Evolutionary conservation across 2,329 filamentous ascomycete genomes (phyloP), one percentile per base, ranked within the genome.

Genomic region (Ophiocordyceps unilateralis): DNA sequence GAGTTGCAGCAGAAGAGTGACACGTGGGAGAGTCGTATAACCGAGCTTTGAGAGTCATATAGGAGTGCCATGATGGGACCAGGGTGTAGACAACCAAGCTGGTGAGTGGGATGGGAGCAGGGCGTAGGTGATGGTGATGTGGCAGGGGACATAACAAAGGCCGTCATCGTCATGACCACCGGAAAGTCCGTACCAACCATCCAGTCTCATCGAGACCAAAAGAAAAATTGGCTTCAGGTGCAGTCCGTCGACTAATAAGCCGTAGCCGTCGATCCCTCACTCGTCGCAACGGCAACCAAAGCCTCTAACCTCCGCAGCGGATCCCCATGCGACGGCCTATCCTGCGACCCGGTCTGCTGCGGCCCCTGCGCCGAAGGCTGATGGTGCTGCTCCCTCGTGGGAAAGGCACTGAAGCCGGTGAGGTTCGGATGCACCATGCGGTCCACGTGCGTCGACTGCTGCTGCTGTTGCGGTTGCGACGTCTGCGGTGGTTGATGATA

Each of bases 341-440:
- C 30, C 15, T 34, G 30, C 30, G 30, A 34, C 14, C 15, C 12
- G 20, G 54, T 58, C 15, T 48, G 47, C 6, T 54, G 46, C 3
- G 55, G 53, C 6, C 58, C 58, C 37, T 55, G 53, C 20, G 53
- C 55, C 20, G 55, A 54, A 15, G 53, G 51, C n/a, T 49, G 48
- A 10, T 44, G 41, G 17, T 46, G 47, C 8, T 52, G 47, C 39
- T 63, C 60, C 36, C 57, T 52, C 5, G 56, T 53, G 0, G 70
- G 71, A 39, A 75, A 74, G 0, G 69, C 69, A 21, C 64, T 58
- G 46, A 74, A 74, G 3, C 62, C 64, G 26, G 52, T 66, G 38
- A 74, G 62, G 49, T 76, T 76, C 3, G 73, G 73, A 44, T 76
- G 72, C 5, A 73, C 63, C 57, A 76, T 74, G 15, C 71, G 67